Base-by-base conservation (phyloP, 1,139 yeast species). In the Dujonia santamariae region DNA sequence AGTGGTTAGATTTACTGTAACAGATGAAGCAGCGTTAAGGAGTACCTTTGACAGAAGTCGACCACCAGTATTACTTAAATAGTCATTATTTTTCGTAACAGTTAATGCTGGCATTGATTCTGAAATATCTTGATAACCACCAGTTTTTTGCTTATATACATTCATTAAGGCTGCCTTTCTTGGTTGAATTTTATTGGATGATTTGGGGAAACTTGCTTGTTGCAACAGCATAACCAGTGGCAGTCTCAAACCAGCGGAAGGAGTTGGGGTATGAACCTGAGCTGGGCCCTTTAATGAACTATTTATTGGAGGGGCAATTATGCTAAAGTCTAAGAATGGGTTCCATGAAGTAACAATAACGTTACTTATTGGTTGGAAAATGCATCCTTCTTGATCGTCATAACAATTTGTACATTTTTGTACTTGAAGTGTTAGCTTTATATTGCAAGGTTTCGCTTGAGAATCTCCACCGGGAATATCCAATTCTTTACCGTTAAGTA, bases 291-390 rank as follows among this genome's bases (percentile, higher is more conserved):
- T 65, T 28, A 66, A 50, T 3, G 69, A 58, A 41, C 59, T 63
- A 37, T 63, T 67, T 18, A 67, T 67, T 3, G 75, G 72, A 1
- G 76, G 68, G 1, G 77, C 74, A 29, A 62, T 51, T 4, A 66
- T 55, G 36, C 69, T 72, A 45, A 80, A 78, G 43, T 80, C 87
- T 24, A 81, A 61, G 31, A 63, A 63, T 1, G 90, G 84, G 3
- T 74, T 61, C 81, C 88, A 79, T 32, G 63, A 62, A 0, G 86
- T 80, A 9, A 60, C 54, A n/a, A 81, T 68, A 6, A 48, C 39
- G 38, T 52, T 54, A 36, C 67, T 61, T 13, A 55, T 36, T 14
- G 45, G 42, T 6, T 36, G 38, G 30, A 30, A 49, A n/a, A n/a
- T n/a, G n/a, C n/a, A n/a, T n/a, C n/a, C n/a, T n/a, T n/a, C n/a